Evolutionary conservation across 1,284 basidiomycete genomes (phyloP).

Genomic region (Cryptococcus amylolentus): DNA sequence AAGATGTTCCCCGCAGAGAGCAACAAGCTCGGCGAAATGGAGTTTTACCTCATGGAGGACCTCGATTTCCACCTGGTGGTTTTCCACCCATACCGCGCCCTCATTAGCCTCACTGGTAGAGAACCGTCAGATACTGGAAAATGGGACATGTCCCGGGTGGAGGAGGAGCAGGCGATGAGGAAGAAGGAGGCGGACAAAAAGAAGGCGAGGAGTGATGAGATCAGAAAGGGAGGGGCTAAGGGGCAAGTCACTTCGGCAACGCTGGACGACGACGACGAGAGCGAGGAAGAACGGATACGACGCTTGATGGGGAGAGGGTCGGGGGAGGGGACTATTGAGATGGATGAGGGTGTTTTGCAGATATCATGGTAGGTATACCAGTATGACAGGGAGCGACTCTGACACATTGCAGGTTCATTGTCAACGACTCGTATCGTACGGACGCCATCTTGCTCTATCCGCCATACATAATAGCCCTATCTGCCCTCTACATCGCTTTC

Average conservation of each 20-base stretch:
- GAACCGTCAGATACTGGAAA: slow-evolving; percentile 47
- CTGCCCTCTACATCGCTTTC: slow-evolving; percentile 82
- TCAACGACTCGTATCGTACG: slow-evolving; percentile 93
- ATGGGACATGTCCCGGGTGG: slow-evolving; percentile 33
- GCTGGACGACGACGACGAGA: slow-evolving; percentile 22
- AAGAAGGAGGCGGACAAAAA: slow-evolving; percentile 25
- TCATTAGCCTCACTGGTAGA: slow-evolving; percentile 67
- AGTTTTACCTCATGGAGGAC: slow-evolving; percentile 95
- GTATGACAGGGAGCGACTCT: background rate
- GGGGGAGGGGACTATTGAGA: slow-evolving; percentile 49
- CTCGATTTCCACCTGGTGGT: slow-evolving; percentile 90
- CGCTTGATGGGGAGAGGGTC: slow-evolving; percentile 45
- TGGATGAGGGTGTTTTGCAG: slow-evolving; percentile 53
- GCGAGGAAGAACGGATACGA: slow-evolving; percentile 35
- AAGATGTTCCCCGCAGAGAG: slow-evolving; percentile 79
- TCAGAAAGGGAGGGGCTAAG: slow-evolving; percentile 11
- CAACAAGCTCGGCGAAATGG: slow-evolving; percentile 94
- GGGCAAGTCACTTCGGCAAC: background rate
- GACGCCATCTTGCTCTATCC: slow-evolving; percentile 87
- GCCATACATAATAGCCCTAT: slow-evolving; percentile 88
- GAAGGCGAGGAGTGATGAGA: slow-evolving; percentile 33
- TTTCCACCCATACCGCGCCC: slow-evolving; percentile 89
- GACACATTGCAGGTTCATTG: slow-evolving; percentile 69
- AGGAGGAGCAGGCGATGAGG: slow-evolving; percentile 42
- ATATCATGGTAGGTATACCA: slow-evolving; percentile 50